Base-by-base conservation (phyloP, 176 grass and related monocot genomes). In the Thalia dealbata region DNA sequence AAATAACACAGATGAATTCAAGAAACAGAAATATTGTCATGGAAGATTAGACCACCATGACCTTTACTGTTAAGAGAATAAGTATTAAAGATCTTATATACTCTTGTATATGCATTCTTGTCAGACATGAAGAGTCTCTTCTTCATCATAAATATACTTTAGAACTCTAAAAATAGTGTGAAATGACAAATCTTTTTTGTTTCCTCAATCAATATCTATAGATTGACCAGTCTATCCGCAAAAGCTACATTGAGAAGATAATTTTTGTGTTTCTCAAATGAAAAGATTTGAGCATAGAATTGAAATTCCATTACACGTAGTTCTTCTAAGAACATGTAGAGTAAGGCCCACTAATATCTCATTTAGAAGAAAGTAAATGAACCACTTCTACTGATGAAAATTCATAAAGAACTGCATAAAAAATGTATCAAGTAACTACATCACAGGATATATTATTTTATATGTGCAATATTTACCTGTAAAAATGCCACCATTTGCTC, bases 401-500 rank as follows among this genome's bases (percentile, higher is more conserved):
- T 58, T 58, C 21, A 12, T 14, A 46, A 75, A 15, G 13, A 44
- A 74, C 52, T 14, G 19, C n/a, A 61, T 38, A 62, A 13, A 18
- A 18, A 48, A 48, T 4, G 12, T 1, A 63, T 21, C 50, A 73
- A 58, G 48, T 8, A 71, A 18, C 11, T 71, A 14, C 12, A 61
- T 14, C 44, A 43, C 6, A 13, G 35, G 41, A 64, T 70, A 56
- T 44, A 44, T 44, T 44, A 3, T 44, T 48, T 48, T 48, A 48
- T 3, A 48, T 38, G 32, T 38, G 32, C 35, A 78, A 80, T 67
- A 52, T 66, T 66, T 72, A 90, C 89, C 89, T 92, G 83, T 30
- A 97, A 66, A 80, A 97, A 91, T 58, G 84, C 67, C 35, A 97
- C 59, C 93, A 92, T 97, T 86, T 97, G 93, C 70, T 97, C 93